Percentiles rank a stretch among this genome's conserved stretches.
phyloP scores from a whole-genome alignment of 2,329 filamentous ascomycete species.

The Phyllosticta ampelicida region DNA sequence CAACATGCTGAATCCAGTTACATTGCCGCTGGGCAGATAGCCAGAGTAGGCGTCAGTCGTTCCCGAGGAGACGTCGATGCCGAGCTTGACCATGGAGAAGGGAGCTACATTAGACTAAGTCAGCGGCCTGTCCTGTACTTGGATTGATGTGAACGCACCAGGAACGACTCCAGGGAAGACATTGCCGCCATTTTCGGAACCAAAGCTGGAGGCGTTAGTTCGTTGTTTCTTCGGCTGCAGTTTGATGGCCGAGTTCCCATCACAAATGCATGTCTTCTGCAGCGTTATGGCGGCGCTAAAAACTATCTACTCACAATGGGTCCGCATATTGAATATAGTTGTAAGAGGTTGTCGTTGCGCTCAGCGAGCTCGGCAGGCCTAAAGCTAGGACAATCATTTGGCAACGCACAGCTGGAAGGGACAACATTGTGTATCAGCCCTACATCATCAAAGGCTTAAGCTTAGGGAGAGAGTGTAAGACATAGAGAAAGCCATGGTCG shows the following conservation, averaged over 20 bases:
- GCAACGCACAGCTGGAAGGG: neutral
- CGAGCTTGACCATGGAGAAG: constrained; percentile 27
- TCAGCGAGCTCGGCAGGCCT: neutral
- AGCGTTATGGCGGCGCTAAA: neutral
- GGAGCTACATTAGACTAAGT: constrained; percentile 16
- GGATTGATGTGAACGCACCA: constrained; percentile 11
- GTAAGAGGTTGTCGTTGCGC: neutral
- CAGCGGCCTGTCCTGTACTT: neutral
- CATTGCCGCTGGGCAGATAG: constrained; percentile 21
- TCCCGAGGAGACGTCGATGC: constrained; percentile 23
- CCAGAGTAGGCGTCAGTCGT: constrained; percentile 26
- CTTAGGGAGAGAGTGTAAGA: too few species aligned
- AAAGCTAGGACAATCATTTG: neutral
- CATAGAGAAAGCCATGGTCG: too few species aligned
- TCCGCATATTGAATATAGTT: constrained; percentile 26
- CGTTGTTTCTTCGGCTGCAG: neutral
- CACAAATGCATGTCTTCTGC: neutral
- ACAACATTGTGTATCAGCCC: neutral
- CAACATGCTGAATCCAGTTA: constrained; percentile 28
- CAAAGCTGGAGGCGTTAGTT: constrained; percentile 13
- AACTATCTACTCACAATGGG: constrained; percentile 20
- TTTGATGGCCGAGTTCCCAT: neutral
- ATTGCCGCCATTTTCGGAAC: constrained; percentile 24
- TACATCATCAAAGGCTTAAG: too few species aligned
- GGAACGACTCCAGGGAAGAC: constrained; percentile 27